A percentile compares a stretch with the other conserved stretches of the same genome.
These are phyloP conservation scores for Monosporozyma solicola DNA, from an alignment of 805 yeast species.

Conservation along the genomic window DNA sequence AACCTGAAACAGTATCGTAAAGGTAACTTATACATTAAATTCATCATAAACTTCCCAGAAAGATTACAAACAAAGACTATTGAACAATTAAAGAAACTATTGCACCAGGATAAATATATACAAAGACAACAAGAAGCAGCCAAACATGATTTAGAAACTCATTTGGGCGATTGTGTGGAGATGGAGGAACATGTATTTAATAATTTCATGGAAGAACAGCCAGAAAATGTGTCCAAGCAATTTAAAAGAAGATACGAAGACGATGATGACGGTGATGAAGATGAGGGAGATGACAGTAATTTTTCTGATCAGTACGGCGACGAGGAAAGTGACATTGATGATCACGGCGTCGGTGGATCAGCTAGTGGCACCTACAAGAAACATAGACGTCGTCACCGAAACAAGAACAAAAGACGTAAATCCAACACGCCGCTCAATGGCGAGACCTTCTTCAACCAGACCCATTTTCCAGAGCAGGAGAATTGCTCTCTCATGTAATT, in stretches of 20 bases:
- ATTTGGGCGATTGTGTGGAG: slow-evolving; percentile 15
- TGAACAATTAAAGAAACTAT: slow-evolving; percentile 8
- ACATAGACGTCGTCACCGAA: neutral
- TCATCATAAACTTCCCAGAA: slow-evolving; percentile 49
- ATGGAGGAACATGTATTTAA: slow-evolving; percentile 21
- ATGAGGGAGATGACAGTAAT: neutral
- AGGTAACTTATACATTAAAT: slow-evolving; percentile 54
- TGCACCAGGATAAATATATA: slow-evolving; percentile 15
- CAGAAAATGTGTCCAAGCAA: neutral
- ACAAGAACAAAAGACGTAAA: neutral
- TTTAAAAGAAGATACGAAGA: slow-evolving; percentile 1
- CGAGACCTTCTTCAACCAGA: neutral
- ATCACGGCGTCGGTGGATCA: neutral
- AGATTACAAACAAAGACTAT: slow-evolving; percentile 15
- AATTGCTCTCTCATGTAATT: neutral
- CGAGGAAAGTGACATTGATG: neutral
- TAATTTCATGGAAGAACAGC: slow-evolving; percentile 5
- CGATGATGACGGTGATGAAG: neutral
- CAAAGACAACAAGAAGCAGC: slow-evolving; percentile 9
- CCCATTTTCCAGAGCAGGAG: slow-evolving; percentile 1
- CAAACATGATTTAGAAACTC: slow-evolving; percentile 6
- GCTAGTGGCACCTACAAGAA: neutral
- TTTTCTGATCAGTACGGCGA: neutral
- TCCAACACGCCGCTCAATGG: neutral
- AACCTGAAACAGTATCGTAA: neutral